Evolutionary conservation across 805 yeast species (phyloP).

Genomic region (Kazachstania martiniae): DNA sequence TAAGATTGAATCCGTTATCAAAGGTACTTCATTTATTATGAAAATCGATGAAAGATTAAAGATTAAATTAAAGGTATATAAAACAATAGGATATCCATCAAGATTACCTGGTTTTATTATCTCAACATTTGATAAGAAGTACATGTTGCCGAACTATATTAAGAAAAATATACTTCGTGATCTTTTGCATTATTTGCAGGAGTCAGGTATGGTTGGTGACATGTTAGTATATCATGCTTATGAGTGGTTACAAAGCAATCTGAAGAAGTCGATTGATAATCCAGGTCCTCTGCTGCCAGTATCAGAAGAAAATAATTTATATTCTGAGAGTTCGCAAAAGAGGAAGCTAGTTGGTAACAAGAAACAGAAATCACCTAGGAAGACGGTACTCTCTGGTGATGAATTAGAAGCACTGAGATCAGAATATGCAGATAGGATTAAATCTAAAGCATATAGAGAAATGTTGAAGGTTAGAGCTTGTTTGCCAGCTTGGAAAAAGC

Average conservation of each 20-base stretch:
- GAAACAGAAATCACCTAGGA: slow-evolving; percentile 5
- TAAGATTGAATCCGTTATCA: slow-evolving; percentile 25
- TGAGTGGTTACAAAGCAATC: slow-evolving; percentile 68
- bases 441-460: slow-evolving; percentile 26
- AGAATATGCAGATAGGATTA: slow-evolving; percentile 28
- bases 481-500: slow-evolving; percentile 80
- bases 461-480: slow-evolving; percentile 39
- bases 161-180: slow-evolving; percentile 45
- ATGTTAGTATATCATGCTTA: slow-evolving; percentile 55
- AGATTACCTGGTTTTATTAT: slow-evolving; percentile 61
- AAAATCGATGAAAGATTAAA: slow-evolving; percentile 28
- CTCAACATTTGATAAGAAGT: slow-evolving; percentile 30
- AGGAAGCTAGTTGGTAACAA: not conserved
- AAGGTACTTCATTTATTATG: slow-evolving; percentile 21
- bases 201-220: slow-evolving; percentile 48
- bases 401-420: slow-evolving; percentile 28
- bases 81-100: slow-evolving; percentile 48
- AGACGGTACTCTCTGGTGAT: slow-evolving; percentile 13
- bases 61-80: slow-evolving; percentile 31
- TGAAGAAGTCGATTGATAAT: slow-evolving; percentile 44
- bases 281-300: slow-evolving; percentile 71
- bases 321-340: slow-evolving; percentile 3
- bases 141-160: slow-evolving; percentile 59
- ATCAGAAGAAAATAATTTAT: too few relatives aligned
- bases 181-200: slow-evolving; percentile 34